phyloP scores from a whole-genome alignment of 805 yeast species.

The Cyberlindnera saturnus region DNA sequence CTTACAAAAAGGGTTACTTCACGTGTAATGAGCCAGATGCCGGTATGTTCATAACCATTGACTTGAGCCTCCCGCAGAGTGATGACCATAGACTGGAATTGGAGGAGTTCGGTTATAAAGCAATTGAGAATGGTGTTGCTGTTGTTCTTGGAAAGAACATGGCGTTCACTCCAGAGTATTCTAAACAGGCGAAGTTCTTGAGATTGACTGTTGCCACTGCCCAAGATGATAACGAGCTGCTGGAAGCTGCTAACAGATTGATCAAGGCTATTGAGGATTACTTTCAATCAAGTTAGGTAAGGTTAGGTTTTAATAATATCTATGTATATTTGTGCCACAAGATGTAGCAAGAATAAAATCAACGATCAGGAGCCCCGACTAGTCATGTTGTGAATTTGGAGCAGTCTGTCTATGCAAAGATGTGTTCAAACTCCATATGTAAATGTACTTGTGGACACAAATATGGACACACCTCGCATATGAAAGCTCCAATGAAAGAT shows the following conservation, averaged over 20 bases:
- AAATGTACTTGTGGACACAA: no score
- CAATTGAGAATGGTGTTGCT: constrained; percentile 42
- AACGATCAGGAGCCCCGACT: no score
- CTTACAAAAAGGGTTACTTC: constrained; percentile 25
- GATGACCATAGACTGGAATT: constrained; percentile 33
- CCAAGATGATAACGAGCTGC: constrained; percentile 35
- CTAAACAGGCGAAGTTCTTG: constrained; percentile 43
- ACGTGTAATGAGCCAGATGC: constrained; percentile 47
- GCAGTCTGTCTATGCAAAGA: no score
- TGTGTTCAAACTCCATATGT: no score
- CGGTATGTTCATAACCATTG: constrained; percentile 66
- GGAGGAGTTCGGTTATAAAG: constrained; percentile 36
- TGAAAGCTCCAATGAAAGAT: no score
- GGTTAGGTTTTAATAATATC: no score
- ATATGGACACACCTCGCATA: no score
- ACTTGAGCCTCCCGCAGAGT: constrained; percentile 27
- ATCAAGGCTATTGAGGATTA: constrained; percentile 9
- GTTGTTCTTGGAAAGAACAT: constrained; percentile 52
- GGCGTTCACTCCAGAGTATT: constrained; percentile 39
- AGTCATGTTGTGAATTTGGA: no score
- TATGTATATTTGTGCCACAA: no score
- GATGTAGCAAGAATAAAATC: no score
- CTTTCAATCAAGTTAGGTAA: constrained; percentile 1
- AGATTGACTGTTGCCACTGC: constrained; percentile 55
- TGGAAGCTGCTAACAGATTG: constrained; percentile 31